phyloP scores from a whole-genome alignment of 148 eudicot species.

The Rheum nobile region DNA sequence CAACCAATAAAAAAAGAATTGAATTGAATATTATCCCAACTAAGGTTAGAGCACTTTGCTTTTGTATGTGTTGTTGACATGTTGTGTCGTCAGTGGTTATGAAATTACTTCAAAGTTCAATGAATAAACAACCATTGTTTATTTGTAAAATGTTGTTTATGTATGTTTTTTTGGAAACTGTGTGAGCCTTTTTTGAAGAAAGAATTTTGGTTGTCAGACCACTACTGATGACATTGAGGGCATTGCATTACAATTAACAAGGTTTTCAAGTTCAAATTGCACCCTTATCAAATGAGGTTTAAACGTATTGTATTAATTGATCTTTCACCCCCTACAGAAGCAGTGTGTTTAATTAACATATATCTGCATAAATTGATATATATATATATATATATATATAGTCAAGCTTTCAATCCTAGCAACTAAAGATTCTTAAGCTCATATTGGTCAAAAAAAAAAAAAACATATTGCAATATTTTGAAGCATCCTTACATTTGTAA shows the following conservation, averaged over 20 bases:
- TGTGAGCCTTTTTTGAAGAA: not conserved
- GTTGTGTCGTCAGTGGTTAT: not conserved
- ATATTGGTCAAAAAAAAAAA: not conserved
- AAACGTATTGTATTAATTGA: too few species aligned
- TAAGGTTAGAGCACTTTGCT: not conserved
- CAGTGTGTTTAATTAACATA: too few species aligned
- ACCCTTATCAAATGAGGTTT: too few species aligned
- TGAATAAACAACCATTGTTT: not conserved
- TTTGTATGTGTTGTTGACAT: not conserved
- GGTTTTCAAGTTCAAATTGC: not conserved
- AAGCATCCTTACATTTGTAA: not conserved
- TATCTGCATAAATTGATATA: too few species aligned
- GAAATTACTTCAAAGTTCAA: not conserved
- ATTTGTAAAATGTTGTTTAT: not conserved
- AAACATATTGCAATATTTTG: not conserved
- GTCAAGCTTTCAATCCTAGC: not conserved
- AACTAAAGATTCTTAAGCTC: not conserved
- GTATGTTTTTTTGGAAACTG: not conserved
- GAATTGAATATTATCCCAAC: not conserved
- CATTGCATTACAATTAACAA: too few species aligned
- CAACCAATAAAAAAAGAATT: not conserved
- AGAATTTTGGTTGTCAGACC: not conserved
- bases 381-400: not conserved
- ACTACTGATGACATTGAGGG: not conserved
- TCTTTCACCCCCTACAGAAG: too few species aligned